Conservation (phyloP, 75 land plant genomes). For the Chamaecyparis obtusa region DNA sequence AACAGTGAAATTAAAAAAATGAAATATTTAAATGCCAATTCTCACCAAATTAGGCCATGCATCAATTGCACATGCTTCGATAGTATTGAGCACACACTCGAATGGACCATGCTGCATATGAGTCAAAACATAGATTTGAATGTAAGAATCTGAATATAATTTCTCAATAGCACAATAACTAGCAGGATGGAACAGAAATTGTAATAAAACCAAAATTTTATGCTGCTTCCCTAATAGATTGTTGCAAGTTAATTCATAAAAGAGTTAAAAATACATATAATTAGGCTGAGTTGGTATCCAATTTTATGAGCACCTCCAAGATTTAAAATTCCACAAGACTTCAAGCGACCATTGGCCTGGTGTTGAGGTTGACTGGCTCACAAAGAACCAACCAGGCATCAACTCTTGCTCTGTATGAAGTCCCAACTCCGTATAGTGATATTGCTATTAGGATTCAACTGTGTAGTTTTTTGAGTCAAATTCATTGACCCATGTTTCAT, state of each 20-base stretch:
- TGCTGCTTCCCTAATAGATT: not conserved
- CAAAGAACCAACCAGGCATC: too few relatives aligned
- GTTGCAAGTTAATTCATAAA: not conserved
- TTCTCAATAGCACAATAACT: not conserved
- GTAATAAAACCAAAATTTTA: not conserved
- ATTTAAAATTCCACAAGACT: not conserved
- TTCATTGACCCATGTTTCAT: too few relatives aligned
- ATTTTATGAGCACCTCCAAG: not conserved
- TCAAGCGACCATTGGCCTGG: too few relatives aligned
- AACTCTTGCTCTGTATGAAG: too few relatives aligned
- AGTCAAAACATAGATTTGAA: not conserved
- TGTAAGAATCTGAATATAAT: slow-evolving; percentile 4
- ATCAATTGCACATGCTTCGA: slow-evolving; percentile 79
- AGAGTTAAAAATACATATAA: not conserved
- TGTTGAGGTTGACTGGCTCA: too few relatives aligned
- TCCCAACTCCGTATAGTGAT: too few relatives aligned
- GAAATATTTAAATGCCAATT: not conserved
- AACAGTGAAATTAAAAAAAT: not conserved
- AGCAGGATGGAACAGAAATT: not conserved
- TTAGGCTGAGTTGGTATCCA: not conserved
- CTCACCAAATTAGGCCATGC: slow-evolving; percentile 70
- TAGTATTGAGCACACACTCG: slow-evolving; percentile 73
- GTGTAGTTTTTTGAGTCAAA: too few relatives aligned
- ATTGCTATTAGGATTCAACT: too few relatives aligned
- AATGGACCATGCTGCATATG: slow-evolving; percentile 67